Base-by-base conservation (phyloP, 495 filamentous ascomycete species). In the Tirmania nivea region DNA sequence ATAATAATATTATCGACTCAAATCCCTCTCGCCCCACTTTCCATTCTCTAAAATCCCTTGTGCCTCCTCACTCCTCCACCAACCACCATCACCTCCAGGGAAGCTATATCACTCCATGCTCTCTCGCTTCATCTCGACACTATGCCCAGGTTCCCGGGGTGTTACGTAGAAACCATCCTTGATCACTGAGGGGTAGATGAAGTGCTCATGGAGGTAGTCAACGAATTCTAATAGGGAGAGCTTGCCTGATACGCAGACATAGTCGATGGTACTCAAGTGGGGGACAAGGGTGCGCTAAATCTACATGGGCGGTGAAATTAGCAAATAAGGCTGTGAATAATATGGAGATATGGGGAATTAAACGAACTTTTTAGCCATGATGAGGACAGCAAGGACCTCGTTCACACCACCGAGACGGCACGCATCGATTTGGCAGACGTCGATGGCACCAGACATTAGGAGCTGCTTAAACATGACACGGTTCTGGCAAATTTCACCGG, bases 401-500 rank as follows among this genome's bases (percentile, higher is more conserved):
- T 94, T 94, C 8, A 94, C 82, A 49, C 88, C 88, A 35, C 88
- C 88, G 55, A 95, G 72, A 17, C 88, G 75, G 71, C 88, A 95
- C 1, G 88, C 88, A 58, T 95, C 88, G 56, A 89, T 79, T 68
- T 95, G 88, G 61, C 85, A 84, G 8, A 93, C 76, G 58, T 89
- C 87, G 63, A 95, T 79, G 47, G 86, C 84, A 53, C 80, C 78
- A 35, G 77, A 68, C 59, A 79, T 75, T 20, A 94, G 71, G 49
- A 94, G 73, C 69, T 94, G 87, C 74, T 94, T 94, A 75, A 94
- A 93, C 55, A 94, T 75, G 10, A 93, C 83, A 8, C 87, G 75
- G 70, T 94, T 94, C 72, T 94, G 87, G 70, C 85, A 92, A 87
- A 94, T 94, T 70, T 94, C 87, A 52, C 87, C 87, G 0, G 87